These are phyloP conservation scores for Teunomyces gatunensis DNA, from an alignment of 805 yeast species.

Conservation along the genomic window DNA sequence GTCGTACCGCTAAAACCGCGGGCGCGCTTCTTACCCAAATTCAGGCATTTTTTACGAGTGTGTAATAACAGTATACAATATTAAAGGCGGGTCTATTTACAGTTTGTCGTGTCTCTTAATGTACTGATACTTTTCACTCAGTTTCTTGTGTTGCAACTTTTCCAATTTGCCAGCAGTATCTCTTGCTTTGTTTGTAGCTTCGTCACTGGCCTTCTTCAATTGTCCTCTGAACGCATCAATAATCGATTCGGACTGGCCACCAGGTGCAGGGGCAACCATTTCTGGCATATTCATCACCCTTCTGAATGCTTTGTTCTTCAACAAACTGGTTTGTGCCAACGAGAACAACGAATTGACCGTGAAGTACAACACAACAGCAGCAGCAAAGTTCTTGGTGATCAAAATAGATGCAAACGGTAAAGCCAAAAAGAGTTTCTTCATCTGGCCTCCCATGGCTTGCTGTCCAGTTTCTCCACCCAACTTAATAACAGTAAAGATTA, in stretches of 20 bases:
- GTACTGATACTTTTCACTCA: slow-evolving; percentile 19
- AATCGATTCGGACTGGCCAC: slow-evolving; percentile 29
- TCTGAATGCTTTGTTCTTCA: slow-evolving; percentile 62
- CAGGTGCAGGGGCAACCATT: slow-evolving; percentile 39
- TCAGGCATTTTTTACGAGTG: not conserved
- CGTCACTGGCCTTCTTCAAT: slow-evolving; percentile 29
- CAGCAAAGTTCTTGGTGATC: slow-evolving; percentile 82
- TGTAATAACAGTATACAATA: not conserved
- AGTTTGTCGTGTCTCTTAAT: slow-evolving; percentile 34
- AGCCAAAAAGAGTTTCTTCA: slow-evolving; percentile 62
- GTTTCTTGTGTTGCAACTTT: slow-evolving; percentile 16
- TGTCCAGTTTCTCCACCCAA: slow-evolving; percentile 88
- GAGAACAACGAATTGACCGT: slow-evolving; percentile 78
- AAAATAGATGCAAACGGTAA: slow-evolving; percentile 82
- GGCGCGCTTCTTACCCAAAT: too few relatives aligned
- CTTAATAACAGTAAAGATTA: slow-evolving; percentile 71
- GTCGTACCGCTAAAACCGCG: too few relatives aligned
- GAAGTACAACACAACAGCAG: slow-evolving; percentile 84
- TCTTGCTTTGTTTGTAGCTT: slow-evolving; percentile 32
- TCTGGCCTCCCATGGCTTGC: slow-evolving; percentile 56
- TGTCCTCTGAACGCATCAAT: slow-evolving; percentile 38
- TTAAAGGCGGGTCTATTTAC: not conserved
- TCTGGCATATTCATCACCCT: slow-evolving; percentile 56
- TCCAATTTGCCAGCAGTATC: slow-evolving; percentile 36
- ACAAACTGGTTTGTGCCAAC: slow-evolving; percentile 63